Base-by-base conservation (phyloP, 1,284 basidiomycete species). In the Puccinia horiana region DNA sequence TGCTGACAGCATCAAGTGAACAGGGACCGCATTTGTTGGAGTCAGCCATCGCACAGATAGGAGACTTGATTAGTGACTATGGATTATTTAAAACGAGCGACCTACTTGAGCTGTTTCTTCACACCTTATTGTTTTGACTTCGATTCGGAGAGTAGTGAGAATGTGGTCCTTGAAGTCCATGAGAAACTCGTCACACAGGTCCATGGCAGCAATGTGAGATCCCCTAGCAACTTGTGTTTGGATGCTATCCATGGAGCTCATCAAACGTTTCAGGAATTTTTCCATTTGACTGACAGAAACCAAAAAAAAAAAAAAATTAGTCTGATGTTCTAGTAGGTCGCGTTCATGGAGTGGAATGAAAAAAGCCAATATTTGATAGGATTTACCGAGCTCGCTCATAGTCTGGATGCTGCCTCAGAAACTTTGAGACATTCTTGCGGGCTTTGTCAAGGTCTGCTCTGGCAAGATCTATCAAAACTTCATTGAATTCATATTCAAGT, bases 51-150 rank as follows among this genome's bases (percentile, higher is more conserved):
- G n/a, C 42, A 26, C 65, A 26, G 23, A 44, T 29, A 26, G 20
- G n/a, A 42, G 47, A 47, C 23, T 40, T 20, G 35, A 12, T 4
- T 26, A 14, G 12, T n/a, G 16, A n/a, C 29, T 26, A 37, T 42
- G 37, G 42, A n/a, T 2, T 29, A 26, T 4, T n/a, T n/a, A n/a
- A 2, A 65, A 65, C 32, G 54, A 73, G n/a, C n/a, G n/a, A n/a
- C n/a, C n/a, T n/a, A 73, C 70, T 26, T 52, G 14, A 23, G 70
- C 26, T 73, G 61, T 14, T 29, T 75, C 54, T 75, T 75, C 73
- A 58, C 52, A 75, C 37, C 29, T 40, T 20, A 75, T 61, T 1
- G 73, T 75, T 18, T 56, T 16, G 35, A 58, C 54, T 42, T 42
- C 61, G 1, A 75, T 75, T n/a, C 54, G 49, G 16, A 75, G 73